A percentile compares a stretch with the other conserved stretches of the same genome.
Evolutionary conservation across 2,329 filamentous ascomycete species (phyloP).

Genomic region (Sporothrix schenckii): DNA sequence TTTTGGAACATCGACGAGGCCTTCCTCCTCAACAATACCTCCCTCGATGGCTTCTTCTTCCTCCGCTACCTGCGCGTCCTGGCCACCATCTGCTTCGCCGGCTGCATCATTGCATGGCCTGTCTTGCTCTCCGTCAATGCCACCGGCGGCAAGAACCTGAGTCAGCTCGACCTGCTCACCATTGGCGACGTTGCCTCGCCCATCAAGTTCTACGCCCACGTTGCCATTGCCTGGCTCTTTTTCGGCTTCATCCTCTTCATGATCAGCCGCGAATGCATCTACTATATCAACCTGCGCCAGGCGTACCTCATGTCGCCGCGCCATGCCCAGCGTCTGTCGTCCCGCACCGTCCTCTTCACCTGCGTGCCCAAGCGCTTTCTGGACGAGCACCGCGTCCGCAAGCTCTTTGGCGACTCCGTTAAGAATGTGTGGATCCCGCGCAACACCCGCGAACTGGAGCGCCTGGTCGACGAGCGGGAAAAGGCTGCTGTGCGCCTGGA

Average conservation of each 20-base stretch:
- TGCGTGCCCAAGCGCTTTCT: slow-evolving; percentile 79
- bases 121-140: slow-evolving; percentile 82
- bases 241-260: slow-evolving; percentile 88
- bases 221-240: slow-evolving; percentile 78
- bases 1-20: slow-evolving; percentile 70
- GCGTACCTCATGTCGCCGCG: slow-evolving; percentile 86
- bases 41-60: slow-evolving; percentile 85
- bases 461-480: slow-evolving; percentile 76
- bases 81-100: slow-evolving; percentile 77
- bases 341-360: slow-evolving; percentile 89
- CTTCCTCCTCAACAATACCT: slow-evolving; percentile 82
- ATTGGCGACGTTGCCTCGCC: slow-evolving; percentile 58
- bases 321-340: slow-evolving; percentile 82
- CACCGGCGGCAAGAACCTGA: slow-evolving; percentile 68
- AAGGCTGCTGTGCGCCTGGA: slow-evolving; percentile 77
- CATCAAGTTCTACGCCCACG: slow-evolving; percentile 76
- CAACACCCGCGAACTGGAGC: slow-evolving; percentile 72
- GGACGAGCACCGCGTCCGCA: slow-evolving; percentile 70
- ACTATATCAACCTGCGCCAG: slow-evolving; percentile 91
- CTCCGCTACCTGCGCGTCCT: slow-evolving; percentile 81
- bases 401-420: slow-evolving; percentile 77
- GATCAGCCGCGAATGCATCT: slow-evolving; percentile 86
- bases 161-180: slow-evolving; percentile 67
- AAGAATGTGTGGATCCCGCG: slow-evolving; percentile 82
- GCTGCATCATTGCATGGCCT: slow-evolving; percentile 80